A percentile compares a stretch with the other conserved stretches of the same genome.
These are phyloP conservation scores for Aspergillus homomorphus DNA, from an alignment of 495 filamentous ascomycete species.

Conservation along the genomic window DNA sequence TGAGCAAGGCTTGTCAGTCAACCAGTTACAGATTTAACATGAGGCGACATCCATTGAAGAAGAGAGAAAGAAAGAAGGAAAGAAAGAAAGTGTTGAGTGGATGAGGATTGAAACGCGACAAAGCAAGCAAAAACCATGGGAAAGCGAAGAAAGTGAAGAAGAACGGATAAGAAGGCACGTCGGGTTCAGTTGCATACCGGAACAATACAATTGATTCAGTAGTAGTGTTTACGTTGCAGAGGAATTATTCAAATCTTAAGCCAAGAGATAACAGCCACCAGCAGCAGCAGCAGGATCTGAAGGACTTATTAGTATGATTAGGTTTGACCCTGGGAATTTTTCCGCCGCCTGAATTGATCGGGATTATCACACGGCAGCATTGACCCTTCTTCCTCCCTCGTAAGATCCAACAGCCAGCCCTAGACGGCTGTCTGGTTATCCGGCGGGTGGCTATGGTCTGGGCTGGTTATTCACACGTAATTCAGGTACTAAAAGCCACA, in stretches of 20 bases:
- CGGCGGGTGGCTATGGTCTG: slow-evolving; percentile 1
- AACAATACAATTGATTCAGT: no score
- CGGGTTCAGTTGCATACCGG: background rate
- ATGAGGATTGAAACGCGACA: background rate
- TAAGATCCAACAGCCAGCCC: slow-evolving; percentile 20
- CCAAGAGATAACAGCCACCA: slow-evolving; percentile 3
- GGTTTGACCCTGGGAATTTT: slow-evolving; percentile 4
- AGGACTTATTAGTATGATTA: background rate
- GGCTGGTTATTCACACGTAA: no score
- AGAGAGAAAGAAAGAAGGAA: background rate
- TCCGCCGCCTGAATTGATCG: slow-evolving; percentile 10
- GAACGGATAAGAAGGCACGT: background rate
- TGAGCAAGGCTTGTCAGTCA: no score
- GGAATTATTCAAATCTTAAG: background rate
- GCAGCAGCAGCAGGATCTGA: background rate
- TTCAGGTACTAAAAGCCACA: background rate
- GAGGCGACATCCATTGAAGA: background rate
- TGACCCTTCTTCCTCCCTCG: no score
- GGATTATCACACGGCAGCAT: slow-evolving; percentile 10
- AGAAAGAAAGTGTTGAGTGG: background rate
- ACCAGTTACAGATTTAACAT: no score
- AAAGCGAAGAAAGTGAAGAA: background rate
- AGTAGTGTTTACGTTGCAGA: background rate
- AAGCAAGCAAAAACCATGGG: background rate
- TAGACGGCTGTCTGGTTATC: slow-evolving; percentile 15